These are phyloP conservation scores for Globisporangium yorkense DNA, from an alignment of 352 stramenopile species.

Conservation along the genomic window DNA sequence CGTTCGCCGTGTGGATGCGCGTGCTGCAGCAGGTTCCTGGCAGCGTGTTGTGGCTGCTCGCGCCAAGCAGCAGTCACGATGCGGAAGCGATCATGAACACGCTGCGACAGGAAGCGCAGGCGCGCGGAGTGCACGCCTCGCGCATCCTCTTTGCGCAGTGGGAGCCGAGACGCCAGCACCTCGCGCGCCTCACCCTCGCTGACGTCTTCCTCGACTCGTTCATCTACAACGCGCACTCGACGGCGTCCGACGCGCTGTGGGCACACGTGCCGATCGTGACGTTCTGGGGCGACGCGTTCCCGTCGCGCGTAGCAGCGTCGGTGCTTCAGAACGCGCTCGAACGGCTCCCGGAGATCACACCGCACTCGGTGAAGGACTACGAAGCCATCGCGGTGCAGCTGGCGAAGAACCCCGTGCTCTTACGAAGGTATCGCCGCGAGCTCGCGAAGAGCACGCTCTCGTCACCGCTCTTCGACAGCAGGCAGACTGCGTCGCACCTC, in stretches of 20 bases:
- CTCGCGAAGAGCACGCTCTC: slow-evolving; percentile 25
- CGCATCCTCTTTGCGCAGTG: slow-evolving; percentile 72
- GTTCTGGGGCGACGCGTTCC: slow-evolving; percentile 67
- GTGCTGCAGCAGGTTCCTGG: slow-evolving; percentile 80
- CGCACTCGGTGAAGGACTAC: slow-evolving; percentile 63
- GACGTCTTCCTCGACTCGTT: slow-evolving; percentile 96
- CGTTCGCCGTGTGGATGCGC: slow-evolving; percentile 87
- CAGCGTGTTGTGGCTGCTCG: slow-evolving; percentile 87
- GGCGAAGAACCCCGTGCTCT: slow-evolving; percentile 17
- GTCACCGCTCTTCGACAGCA: slow-evolving; percentile 73
- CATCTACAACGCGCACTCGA: slow-evolving; percentile 95
- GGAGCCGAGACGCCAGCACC: slow-evolving; percentile 61
- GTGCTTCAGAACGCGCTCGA: slow-evolving; percentile 38
- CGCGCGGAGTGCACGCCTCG: slow-evolving; percentile 46
- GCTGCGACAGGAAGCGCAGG: slow-evolving; percentile 52
- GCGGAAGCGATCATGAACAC: slow-evolving; percentile 22
- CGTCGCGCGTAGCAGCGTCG: slow-evolving; percentile 60
- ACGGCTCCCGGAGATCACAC: slow-evolving; percentile 22
- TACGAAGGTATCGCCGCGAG: slow-evolving; percentile 20
- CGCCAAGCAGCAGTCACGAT: slow-evolving; percentile 20
- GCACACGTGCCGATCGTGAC: slow-evolving; percentile 88
- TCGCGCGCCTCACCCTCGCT: slow-evolving; percentile 66
- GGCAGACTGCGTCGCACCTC: slow-evolving; percentile 44
- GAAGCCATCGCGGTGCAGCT: slow-evolving; percentile 57
- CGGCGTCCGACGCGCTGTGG: slow-evolving; percentile 88